phyloP scores from a whole-genome alignment of 2,329 filamentous ascomycete species.

The Huntiella omanensis region DNA sequence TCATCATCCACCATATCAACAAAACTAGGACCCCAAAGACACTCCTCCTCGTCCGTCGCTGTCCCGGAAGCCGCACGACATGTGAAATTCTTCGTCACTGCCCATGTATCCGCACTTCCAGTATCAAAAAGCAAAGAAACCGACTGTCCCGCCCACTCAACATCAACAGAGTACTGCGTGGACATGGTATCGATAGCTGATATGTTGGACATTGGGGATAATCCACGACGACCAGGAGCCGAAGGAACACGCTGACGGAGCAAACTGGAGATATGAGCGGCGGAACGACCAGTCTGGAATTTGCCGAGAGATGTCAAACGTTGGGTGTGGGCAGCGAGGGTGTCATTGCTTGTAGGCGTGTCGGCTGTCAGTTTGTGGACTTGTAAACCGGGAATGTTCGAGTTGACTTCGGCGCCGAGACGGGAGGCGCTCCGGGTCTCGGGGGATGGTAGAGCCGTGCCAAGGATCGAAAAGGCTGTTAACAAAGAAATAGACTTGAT shows the following conservation, averaged over 20 bases:
- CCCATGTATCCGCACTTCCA: slow-evolving; percentile 34
- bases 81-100: slow-evolving; percentile 21
- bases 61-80: slow-evolving; percentile 22
- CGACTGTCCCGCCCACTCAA: slow-evolving; percentile 21
- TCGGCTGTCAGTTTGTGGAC: slow-evolving; percentile 20
- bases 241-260: slow-evolving; percentile 2
- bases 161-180: slow-evolving; percentile 25
- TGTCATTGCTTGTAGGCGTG: slow-evolving; percentile 16
- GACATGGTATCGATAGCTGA: slow-evolving; percentile 21
- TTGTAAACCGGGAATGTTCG: slow-evolving; percentile 21
- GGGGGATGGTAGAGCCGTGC: background rate
- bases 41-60: slow-evolving; percentile 17
- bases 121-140: slow-evolving; percentile 30
- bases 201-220: slow-evolving; percentile 20
- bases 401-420: slow-evolving; percentile 14
- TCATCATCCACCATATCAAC: slow-evolving; percentile 19
- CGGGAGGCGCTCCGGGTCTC: background rate
- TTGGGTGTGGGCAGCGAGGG: slow-evolving; percentile 17
- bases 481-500: background rate
- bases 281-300: slow-evolving; percentile 14
- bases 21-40: slow-evolving; percentile 23
- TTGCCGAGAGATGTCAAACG: slow-evolving; percentile 18
- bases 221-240: background rate
- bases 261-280: slow-evolving; percentile 16
- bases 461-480: background rate